phyloP scores from a whole-genome alignment of 108 stramenopile species.

The Craspedostauros australis region DNA sequence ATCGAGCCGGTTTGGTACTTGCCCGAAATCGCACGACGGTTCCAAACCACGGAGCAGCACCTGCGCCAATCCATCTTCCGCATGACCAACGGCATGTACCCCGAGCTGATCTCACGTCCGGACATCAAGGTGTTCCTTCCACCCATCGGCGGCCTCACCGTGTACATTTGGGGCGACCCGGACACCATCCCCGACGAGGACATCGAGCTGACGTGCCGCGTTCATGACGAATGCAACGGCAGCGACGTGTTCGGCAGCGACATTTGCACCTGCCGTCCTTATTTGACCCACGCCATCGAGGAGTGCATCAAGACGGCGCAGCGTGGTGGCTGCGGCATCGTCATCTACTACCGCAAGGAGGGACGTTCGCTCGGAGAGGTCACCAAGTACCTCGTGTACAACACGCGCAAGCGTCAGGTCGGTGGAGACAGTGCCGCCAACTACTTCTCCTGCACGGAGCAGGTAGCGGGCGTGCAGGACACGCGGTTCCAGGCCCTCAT shows the following conservation, averaged over 20 bases:
- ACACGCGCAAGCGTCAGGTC: slow-evolving; percentile 96
- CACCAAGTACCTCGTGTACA: slow-evolving; percentile 99
- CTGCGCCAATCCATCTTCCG: slow-evolving; percentile 93
- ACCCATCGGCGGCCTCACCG: slow-evolving; percentile 97
- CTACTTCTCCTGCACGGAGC: slow-evolving; percentile 97
- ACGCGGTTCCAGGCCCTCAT: slow-evolving; percentile 97
- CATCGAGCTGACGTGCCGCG: slow-evolving; percentile 92
- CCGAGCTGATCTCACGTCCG: slow-evolving; percentile 94
- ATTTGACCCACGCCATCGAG: slow-evolving; percentile 99
- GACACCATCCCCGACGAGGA: slow-evolving; percentile 95
- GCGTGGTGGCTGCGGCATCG: slow-evolving; percentile 90
- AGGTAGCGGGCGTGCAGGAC: slow-evolving; percentile 94
- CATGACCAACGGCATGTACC: slow-evolving; percentile 99
- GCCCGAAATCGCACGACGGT: slow-evolving; percentile 96
- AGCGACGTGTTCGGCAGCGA: slow-evolving; percentile 97
- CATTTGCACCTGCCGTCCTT: slow-evolving; percentile 97
- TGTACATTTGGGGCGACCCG: slow-evolving; percentile 99
- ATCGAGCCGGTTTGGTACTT: slow-evolving; percentile 99
- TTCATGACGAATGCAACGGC: slow-evolving; percentile 99
- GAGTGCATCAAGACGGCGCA: slow-evolving; percentile 97
- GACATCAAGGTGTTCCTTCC: slow-evolving; percentile 98
- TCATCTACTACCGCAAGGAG: slow-evolving; percentile 98
- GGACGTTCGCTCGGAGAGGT: slow-evolving; percentile 95
- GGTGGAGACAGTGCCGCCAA: slow-evolving; percentile 92
- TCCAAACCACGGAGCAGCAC: slow-evolving; percentile 85